These are phyloP conservation scores for Pleodorina starrii DNA, from an alignment of 139 green algal genomes.

Conservation along the genomic window DNA sequence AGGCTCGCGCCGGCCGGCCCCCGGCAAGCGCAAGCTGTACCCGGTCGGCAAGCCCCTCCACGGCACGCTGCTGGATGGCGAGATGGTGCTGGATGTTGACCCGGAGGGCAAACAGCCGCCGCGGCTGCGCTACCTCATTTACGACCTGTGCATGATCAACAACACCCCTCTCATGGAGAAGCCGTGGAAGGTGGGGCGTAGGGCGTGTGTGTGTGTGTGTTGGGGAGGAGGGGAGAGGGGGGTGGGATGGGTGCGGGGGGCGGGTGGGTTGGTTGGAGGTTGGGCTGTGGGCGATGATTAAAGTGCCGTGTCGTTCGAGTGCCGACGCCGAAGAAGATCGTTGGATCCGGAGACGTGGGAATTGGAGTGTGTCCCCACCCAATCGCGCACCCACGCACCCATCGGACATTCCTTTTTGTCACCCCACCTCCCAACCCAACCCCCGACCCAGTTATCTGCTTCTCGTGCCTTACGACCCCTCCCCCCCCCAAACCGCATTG, in stretches of 20 bases:
- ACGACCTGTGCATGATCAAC: constrained; percentile 90
- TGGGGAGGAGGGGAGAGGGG: neutral
- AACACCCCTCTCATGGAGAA: constrained; percentile 60
- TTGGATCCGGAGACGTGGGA: too few relatives aligned
- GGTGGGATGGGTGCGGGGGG: neutral
- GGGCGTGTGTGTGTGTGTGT: too few relatives aligned
- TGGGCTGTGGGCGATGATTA: too few relatives aligned
- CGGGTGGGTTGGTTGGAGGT: neutral
- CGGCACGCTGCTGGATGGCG: constrained; percentile 93
- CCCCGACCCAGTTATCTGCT: too few relatives aligned
- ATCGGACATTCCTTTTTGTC: too few relatives aligned
- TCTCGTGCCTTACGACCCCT: too few relatives aligned
- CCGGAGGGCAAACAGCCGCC: neutral
- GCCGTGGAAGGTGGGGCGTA: constrained; percentile 77
- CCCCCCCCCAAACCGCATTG: too few relatives aligned
- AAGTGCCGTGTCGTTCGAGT: too few relatives aligned
- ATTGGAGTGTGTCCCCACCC: too few relatives aligned
- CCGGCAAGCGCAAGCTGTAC: constrained; percentile 12
- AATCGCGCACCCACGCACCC: too few relatives aligned
- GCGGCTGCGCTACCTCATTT: constrained; percentile 81
- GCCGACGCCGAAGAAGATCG: too few relatives aligned
- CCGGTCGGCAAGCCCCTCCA: constrained; percentile 64
- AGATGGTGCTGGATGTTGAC: constrained; percentile 95
- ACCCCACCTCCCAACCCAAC: too few relatives aligned
- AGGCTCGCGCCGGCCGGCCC: constrained; percentile 1